A percentile compares a stretch with the other conserved stretches of the same genome.
These are phyloP conservation scores for Sclerotinia trifoliorum DNA, from an alignment of 2,329 filamentous ascomycete species.

Conservation along the genomic window DNA sequence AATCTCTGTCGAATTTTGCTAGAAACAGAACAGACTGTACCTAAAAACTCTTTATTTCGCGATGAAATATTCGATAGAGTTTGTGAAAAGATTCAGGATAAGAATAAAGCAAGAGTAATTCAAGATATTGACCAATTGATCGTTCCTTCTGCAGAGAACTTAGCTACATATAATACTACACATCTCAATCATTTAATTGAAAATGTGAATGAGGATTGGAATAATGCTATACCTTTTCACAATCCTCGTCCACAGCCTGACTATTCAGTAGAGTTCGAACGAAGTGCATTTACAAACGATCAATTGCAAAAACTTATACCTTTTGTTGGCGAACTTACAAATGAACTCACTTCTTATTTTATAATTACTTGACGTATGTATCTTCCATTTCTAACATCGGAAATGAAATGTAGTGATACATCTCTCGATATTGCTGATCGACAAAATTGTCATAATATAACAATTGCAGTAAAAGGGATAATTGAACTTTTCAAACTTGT, in stretches of 20 bases:
- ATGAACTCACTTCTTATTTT: constrained; percentile 40
- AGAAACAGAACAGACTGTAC: background rate
- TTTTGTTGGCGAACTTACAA: constrained; percentile 30
- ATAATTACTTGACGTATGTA: constrained; percentile 49
- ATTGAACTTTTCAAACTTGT: constrained; percentile 35
- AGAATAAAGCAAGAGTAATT: constrained; percentile 1
- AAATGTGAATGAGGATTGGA: constrained; percentile 46
- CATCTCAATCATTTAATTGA: constrained; percentile 42
- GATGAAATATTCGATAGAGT: background rate
- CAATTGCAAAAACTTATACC: constrained; percentile 45
- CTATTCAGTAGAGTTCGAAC: constrained; percentile 45
- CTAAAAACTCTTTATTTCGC: background rate
- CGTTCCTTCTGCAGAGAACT: background rate
- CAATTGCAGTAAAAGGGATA: constrained; percentile 40
- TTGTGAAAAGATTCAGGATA: background rate
- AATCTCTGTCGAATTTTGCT: constrained; percentile 27
- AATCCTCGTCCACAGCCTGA: constrained; percentile 43
- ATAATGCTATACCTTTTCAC: constrained; percentile 42
- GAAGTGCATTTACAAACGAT: constrained; percentile 43
- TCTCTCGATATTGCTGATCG: constrained; percentile 43
- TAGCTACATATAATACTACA: background rate
- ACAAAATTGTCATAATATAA: constrained; percentile 44
- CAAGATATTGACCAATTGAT: constrained; percentile 13
- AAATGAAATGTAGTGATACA: constrained; percentile 47
- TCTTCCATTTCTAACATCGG: constrained; percentile 51